Base-by-base conservation (phyloP, 345 rosid species). In the Gossypium thurberi region DNA sequence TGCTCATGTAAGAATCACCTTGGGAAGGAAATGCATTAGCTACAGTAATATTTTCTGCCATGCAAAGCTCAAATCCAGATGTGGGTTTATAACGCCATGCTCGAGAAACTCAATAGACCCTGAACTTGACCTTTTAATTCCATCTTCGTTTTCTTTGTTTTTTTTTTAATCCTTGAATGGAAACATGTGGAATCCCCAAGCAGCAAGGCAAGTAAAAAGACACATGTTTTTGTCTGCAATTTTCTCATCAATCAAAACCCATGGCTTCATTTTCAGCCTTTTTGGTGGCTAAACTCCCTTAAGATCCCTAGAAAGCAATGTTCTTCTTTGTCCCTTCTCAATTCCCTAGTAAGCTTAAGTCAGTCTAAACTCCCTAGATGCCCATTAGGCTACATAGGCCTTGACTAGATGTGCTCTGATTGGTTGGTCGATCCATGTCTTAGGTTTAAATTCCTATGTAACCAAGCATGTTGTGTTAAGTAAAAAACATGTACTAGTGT, bases 131-230 rank as follows among this genome's bases (percentile, higher is more conserved):
- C 70, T 79, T 33, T n/a, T 42, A 12, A 13, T 43, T 59, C 50
- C 2, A 14, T 46, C 48, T 63, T 66, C 51, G 7, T 5, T 33
- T 33, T 33, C 40, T 33, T 33, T 1, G 1, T 33, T 5, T 33
- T 33, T 33, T 33, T 33, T 33, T 33, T 33, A 33, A 33, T 58
- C 55, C 40, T 55, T 25, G 20, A 25, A 44, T 51, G 83, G 85
- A 80, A 70, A 85, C 87, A 84, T 85, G 87, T 84, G 88, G 90
- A 89, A 88, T 86, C 89, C 82, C 79, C 59, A 44, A 64, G 84
- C 75, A 82, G 59, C 82, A 75, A 63, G 70, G 25, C 51, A 10
- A 25, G 7, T 10, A 18, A 18, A 20, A 55, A 55, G 10, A 55
- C 71, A 63, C 77, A 71, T 23, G 69, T 64, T 75, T 79, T 70